Base-by-base conservation (phyloP, 352 stramenopile genomes). In the Globisporangium mamillatum region DNA sequence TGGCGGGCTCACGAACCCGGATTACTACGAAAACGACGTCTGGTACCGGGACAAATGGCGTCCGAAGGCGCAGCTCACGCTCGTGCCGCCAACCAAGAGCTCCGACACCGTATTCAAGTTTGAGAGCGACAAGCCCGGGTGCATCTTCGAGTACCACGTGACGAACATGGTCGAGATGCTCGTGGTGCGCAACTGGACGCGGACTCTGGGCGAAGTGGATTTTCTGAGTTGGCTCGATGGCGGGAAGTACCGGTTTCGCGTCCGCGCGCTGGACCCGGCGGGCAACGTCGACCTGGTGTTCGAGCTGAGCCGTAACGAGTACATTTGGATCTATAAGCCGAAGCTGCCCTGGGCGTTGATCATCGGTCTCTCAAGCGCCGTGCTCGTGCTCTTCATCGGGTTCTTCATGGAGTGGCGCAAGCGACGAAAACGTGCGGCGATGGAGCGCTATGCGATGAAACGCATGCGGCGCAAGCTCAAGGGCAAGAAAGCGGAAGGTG, bases 371-470 rank as follows among this genome's bases (percentile, higher is more conserved):
- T 86, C 94, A 7, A 75, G 88, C n/a, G 74, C 85, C 9, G 80
- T 80, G n/a, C 57, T 98, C 14, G 69, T 96, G 48, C 29, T 97
- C 1, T 64, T 96, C 24, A 34, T 92, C n/a, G 79, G 78, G 10
- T 76, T 91, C 27, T 97, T 97, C 73, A 76, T 97, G 69, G 93
- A 98, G 76, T 98, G 96, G 84, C 81, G 92, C 4, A 91, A 97
- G 63, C 79, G 94, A 3, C 91, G 95, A 59, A 96, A 94, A 73
- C 94, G 90, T 56, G 80, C 82, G 22, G 93, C 91, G 22, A 94
- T 98, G 77, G 89, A 98, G 68, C 86, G 90, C n/a, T 98, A 98
- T 70, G 91, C 93, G 4, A 96, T 98, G 79, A 97, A 98, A 72
- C 89, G 94, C 59, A 96, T 98, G 86, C 81, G 93, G 4, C 78